These are phyloP conservation scores for Taphrina pruni DNA, from an alignment of 1,139 yeast genomes.

Conservation along the genomic window DNA sequence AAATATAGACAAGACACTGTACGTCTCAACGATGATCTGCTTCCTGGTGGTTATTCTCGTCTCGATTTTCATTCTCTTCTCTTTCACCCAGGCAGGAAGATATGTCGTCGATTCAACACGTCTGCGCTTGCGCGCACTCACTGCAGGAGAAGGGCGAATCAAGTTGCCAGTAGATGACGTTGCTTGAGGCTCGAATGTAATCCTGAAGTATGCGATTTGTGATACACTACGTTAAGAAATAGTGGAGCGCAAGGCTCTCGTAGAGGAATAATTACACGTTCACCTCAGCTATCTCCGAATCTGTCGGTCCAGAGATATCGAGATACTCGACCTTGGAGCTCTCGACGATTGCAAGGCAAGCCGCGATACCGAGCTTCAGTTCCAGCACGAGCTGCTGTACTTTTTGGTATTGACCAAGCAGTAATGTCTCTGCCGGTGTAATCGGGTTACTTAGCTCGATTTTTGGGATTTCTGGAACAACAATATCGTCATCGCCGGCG, in stretches of 20 bases:
- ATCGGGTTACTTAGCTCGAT: constrained; percentile 1
- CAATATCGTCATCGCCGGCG: neutral
- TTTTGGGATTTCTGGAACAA: neutral
- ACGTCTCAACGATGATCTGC: constrained; percentile 9
- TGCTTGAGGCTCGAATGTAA: neutral
- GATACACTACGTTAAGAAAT: too few relatives aligned
- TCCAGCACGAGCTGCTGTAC: constrained; percentile 18
- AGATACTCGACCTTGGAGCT: constrained; percentile 3
- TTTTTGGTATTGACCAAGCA: neutral
- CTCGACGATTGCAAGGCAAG: constrained; percentile 2
- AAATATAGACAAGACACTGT: constrained; percentile 8
- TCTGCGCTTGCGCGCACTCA: constrained; percentile 20
- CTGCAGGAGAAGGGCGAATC: constrained; percentile 30
- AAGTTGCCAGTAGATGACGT: constrained; percentile 1
- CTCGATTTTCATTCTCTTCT: constrained; percentile 23
- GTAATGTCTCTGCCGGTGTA: neutral
- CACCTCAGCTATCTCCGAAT: neutral
- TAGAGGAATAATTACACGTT: too few relatives aligned
- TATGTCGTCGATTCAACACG: constrained; percentile 31
- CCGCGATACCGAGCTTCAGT: constrained; percentile 4
- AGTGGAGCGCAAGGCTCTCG: too few relatives aligned
- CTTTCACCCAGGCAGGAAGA: constrained; percentile 37
- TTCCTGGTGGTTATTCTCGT: constrained; percentile 13
- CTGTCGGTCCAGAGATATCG: neutral
- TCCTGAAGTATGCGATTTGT: neutral